phyloP scores from a whole-genome alignment of 441 rosid species.

The Eruca vesicaria region DNA sequence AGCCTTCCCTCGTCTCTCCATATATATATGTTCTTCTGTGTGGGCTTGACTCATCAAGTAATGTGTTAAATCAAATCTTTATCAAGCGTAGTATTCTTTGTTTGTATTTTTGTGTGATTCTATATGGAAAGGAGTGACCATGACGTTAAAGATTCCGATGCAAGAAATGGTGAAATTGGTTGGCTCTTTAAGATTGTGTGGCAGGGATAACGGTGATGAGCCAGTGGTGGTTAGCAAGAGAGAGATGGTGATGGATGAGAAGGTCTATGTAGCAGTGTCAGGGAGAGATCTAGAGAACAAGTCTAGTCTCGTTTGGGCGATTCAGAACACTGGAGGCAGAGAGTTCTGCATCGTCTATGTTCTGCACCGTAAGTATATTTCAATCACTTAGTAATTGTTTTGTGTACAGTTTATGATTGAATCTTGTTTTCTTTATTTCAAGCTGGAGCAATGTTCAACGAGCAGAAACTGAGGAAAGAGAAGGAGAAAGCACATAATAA shows the following conservation, averaged over 20 bases:
- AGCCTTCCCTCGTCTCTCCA: neutral
- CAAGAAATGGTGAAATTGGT: constrained; percentile 13
- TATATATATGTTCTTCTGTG: neutral
- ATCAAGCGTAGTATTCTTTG: neutral
- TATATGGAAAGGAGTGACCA: constrained; percentile 20
- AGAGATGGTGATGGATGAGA: constrained; percentile 48
- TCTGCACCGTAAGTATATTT: constrained; percentile 37
- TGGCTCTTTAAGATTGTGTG: constrained; percentile 15
- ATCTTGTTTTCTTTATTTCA: neutral
- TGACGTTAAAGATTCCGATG: constrained; percentile 27
- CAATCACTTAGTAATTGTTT: neutral
- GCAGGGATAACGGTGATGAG: neutral
- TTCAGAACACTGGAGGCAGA: constrained; percentile 62
- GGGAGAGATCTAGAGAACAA: constrained; percentile 52
- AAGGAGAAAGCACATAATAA: constrained; percentile 44
- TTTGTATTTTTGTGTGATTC: neutral
- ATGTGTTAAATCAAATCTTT: neutral
- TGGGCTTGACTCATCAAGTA: neutral
- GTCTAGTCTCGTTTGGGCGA: constrained; percentile 62
- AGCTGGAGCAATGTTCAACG: neutral
- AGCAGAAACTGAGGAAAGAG: constrained; percentile 33
- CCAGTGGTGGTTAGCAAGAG: neutral
- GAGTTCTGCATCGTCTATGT: constrained; percentile 63
- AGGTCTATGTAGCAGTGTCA: constrained; percentile 63
- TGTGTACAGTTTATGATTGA: neutral